Conservation (phyloP, 108 stramenopile genomes). For the Nitzschia palea region DNA sequence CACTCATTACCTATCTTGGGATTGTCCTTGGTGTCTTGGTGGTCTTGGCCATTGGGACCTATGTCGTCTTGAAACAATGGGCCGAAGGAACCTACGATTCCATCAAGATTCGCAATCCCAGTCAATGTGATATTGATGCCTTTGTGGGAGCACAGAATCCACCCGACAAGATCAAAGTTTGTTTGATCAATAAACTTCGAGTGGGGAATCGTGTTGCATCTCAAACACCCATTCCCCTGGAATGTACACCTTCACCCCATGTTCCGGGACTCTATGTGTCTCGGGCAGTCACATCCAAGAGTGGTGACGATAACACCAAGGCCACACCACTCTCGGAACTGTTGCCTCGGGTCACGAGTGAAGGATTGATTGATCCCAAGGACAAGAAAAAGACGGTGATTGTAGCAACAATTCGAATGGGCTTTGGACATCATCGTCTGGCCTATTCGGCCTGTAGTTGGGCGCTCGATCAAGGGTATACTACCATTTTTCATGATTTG, state of each 20-base stretch:
- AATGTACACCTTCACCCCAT: conserved; percentile 29
- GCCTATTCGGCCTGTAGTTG: conserved; percentile 87
- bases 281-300: conserved; percentile 20
- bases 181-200: conserved; percentile 33
- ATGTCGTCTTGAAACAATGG: conserved; percentile 12
- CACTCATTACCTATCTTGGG: too few species aligned
- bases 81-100: not conserved
- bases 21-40: not conserved
- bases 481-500: conserved; percentile 87
- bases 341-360: conserved; percentile 6
- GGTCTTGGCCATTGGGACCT: not conserved
- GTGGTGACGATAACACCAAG: not conserved
- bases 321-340: conserved; percentile 14
- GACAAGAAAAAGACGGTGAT: conserved; percentile 60
- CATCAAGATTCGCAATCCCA: not conserved
- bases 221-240: conserved; percentile 33
- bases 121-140: conserved; percentile 43
- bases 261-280: conserved; percentile 47
- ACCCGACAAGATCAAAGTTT: conserved; percentile 42
- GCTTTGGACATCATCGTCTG: conserved; percentile 94
- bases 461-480: conserved; percentile 55
- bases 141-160: conserved; percentile 37
- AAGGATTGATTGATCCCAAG: conserved; percentile 14
- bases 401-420: conserved; percentile 93
- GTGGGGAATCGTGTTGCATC: conserved; percentile 31